Evolutionary conservation across 208 protist species (phyloP).

Genomic region (Trichomonas tenax): DNA sequence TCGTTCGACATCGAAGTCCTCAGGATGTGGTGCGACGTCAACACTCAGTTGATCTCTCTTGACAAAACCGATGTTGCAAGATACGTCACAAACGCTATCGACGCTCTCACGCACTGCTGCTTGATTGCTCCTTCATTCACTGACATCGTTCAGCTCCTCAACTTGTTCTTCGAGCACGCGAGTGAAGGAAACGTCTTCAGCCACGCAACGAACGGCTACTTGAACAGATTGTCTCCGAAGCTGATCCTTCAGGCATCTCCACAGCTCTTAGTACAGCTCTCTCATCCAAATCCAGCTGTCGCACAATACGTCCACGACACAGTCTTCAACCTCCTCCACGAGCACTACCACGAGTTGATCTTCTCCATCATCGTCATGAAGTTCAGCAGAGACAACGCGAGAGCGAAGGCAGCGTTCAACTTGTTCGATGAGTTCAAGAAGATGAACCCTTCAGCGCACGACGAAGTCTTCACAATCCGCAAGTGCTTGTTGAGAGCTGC

Average conservation of each 20-base stretch:
- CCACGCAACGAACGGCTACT: neutral
- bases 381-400: neutral
- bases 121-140: neutral
- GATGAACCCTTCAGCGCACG: neutral
- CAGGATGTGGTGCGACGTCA: neutral
- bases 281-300: neutral
- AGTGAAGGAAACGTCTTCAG: neutral
- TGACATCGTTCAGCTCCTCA: neutral
- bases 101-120: neutral
- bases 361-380: conserved; percentile 11
- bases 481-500: neutral
- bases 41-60: neutral
- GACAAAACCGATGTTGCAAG: neutral
- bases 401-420: neutral
- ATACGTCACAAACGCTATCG: conserved; percentile 6
- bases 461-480: neutral
- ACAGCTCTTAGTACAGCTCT: neutral
- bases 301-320: neutral
- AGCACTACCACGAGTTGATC: neutral
- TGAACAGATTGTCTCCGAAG: neutral
- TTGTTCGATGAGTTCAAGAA: neutral
- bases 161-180: conserved; percentile 1
- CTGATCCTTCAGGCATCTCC: neutral
- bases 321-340: neutral
- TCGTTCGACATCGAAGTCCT: neutral